Evolutionary conservation across 2,329 filamentous ascomycete species (phyloP).

Genomic region (Stromatinia cepivora): DNA sequence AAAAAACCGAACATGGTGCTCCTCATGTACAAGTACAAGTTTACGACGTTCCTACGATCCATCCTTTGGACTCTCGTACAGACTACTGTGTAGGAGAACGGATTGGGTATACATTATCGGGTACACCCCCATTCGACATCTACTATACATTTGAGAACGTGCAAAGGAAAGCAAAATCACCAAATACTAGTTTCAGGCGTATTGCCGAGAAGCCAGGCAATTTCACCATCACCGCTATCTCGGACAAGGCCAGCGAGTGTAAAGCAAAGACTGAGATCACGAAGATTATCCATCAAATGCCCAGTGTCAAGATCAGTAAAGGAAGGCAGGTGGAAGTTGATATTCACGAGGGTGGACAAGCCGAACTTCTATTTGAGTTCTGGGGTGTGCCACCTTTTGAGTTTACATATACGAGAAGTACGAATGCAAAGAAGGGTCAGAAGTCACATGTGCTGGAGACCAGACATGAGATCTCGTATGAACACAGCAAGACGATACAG

Average conservation of each 20-base stretch:
- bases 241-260: constrained; percentile 87
- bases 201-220: constrained; percentile 88
- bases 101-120: constrained; percentile 87
- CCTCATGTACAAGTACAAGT: constrained; percentile 87
- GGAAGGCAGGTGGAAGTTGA: constrained; percentile 80
- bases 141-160: constrained; percentile 85
- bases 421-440: constrained; percentile 76
- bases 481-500: constrained; percentile 76
- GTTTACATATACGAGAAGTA: constrained; percentile 92
- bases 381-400: constrained; percentile 95
- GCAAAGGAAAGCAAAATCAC: constrained; percentile 74
- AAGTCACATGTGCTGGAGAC: constrained; percentile 84
- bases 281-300: constrained; percentile 88
- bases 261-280: constrained; percentile 74
- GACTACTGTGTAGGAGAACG: constrained; percentile 97
- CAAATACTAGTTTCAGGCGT: constrained; percentile 83
- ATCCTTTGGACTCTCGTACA: constrained; percentile 76
- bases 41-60: constrained; percentile 89
- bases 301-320: constrained; percentile 85
- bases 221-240: constrained; percentile 83
- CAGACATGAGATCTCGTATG: constrained; percentile 79
- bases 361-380: constrained; percentile 92
- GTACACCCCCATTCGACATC: constrained; percentile 88
- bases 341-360: constrained; percentile 94
- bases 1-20: constrained; percentile 67